Base-by-base conservation (phyloP, 176 grass and related monocot genomes). In the Guadua angustifolia region DNA sequence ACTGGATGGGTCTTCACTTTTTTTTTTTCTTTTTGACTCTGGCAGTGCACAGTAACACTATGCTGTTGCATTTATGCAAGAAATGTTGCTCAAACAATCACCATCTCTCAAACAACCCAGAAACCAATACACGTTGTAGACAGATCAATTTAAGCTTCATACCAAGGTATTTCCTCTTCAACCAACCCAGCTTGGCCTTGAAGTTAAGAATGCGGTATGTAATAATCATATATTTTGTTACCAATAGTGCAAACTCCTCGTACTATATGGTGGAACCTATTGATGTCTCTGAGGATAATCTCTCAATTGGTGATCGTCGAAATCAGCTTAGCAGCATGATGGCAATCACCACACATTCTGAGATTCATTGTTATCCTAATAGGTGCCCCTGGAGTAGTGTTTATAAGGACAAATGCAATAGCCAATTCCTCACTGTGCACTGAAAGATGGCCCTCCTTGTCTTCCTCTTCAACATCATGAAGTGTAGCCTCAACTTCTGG, bases 401-500 rank as follows among this genome's bases (percentile, higher is more conserved):
- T 92, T 85, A 94, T 66, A 22, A 97, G 86, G 66, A 91, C 55
- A 88, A 97, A 97, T 1, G 91, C 84, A 32, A 97, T 90, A 33
- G 91, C 87, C 64, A 97, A 73, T 69, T 97, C 94, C 65, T 97
- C 94, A 11, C 91, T 94, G 67, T 97, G 94, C 42, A 91, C 84
- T 40, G 83, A 94, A 83, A 97, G 91, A 83, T 97, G 94, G 5
- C 81, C 73, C 36, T 86, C 94, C 65, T 84, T 97, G 60, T 94
- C 94, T 90, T 97, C 94, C 79, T 95, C 91, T 69, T 97, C 94
- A 68, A 97, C 84, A 84, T 97, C 94, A 87, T 97, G 94, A 73
- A 94, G 87, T 68, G 91, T 86, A 80, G 69, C 71, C 17, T 83
- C 88, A 15, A 90, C 85, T 36, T 88, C 89, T 83, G 87, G 84